A percentile compares a stretch with the other conserved stretches of the same genome.
Evolutionary conservation across 257 asterid genomes (phyloP).

Genomic region (Perilla frutescens): DNA sequence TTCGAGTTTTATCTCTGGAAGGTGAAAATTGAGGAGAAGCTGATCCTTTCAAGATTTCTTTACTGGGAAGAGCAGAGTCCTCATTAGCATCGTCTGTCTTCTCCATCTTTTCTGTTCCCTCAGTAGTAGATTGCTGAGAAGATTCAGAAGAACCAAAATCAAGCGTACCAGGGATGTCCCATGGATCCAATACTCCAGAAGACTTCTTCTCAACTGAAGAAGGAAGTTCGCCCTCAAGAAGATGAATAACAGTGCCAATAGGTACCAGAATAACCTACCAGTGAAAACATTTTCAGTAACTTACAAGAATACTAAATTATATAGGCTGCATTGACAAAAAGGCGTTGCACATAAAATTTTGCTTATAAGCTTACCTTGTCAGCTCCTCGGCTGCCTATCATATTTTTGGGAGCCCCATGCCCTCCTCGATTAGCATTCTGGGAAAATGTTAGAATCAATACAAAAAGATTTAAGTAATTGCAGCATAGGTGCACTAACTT

Average conservation of each 20-base stretch:
- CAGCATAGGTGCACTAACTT: constrained; percentile 24
- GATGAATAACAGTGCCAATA: constrained; percentile 89
- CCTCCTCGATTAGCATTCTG: constrained; percentile 96
- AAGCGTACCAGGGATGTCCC: constrained; percentile 85
- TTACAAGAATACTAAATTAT: constrained; percentile 7
- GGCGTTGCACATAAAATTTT: constrained; percentile 22
- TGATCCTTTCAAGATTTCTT: constrained; percentile 30
- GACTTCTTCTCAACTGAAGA: constrained; percentile 63
- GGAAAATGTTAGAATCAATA: constrained; percentile 21
- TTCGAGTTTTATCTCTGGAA: constrained; percentile 38
- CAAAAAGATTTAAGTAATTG: constrained; percentile 18
- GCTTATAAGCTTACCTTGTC: constrained; percentile 66
- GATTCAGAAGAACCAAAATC: constrained; percentile 45
- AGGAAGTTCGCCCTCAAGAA: constrained; percentile 79
- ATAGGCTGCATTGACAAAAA: constrained; percentile 26
- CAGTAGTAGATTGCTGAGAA: constrained; percentile 39
- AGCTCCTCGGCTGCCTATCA: constrained; percentile 90
- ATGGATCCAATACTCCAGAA: constrained; percentile 74
- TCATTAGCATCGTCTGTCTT: constrained; percentile 26
- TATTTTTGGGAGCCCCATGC: constrained; percentile 82
- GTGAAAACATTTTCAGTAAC: constrained; percentile 26
- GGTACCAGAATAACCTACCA: constrained; percentile 83
- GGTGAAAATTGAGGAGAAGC: constrained; percentile 32
- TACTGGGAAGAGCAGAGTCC: constrained; percentile 30
- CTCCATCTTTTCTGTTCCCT: constrained; percentile 30